Base-by-base conservation (phyloP, 805 yeast species). In the Wickerhamiella allomyrinae region DNA sequence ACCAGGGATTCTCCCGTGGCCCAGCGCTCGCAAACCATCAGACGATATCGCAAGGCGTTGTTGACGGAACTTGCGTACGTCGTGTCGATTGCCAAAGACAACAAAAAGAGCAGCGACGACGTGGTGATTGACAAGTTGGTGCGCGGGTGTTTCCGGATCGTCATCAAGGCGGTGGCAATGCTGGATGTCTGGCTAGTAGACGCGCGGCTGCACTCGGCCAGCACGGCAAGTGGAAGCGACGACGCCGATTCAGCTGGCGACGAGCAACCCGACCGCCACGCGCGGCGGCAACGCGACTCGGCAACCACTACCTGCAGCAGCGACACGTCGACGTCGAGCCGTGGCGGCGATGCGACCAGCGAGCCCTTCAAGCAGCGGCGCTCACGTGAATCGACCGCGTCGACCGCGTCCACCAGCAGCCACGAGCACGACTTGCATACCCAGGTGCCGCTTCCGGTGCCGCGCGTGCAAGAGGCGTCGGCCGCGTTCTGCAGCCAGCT, bases 21-120 rank as follows among this genome's bases (percentile, higher is more conserved):
- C 14, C 47, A 47, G 29, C 46, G 50, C 29, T 49, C 57, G 5
- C 59, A 55, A 21, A 43, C 54, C 5, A 52, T 63, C 17, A 50
- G 59, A 13, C 52, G 52, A 23, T 51, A 59, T 41, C 51, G 69
- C 38, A 61, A 61, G 46, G 48, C 56, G 15, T 51, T 65, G 35
- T 57, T 64, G 27, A 59, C 65, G 2, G 67, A 65, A 42, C 55
- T 64, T 21, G 66, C 67, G 7, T 59, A 55, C 31, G 49, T 64
- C 27, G 66, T 64, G 13, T 55, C 61, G 7, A 49, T 55, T 37
- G 67, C 67, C 15, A 58, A 60, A 43, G 52, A 54, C 44, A 49
- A 59, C 47, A 48, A 54, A 33, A 49, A 52, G 46, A 48, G 58
- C 22, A 48, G 56, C 31, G 59, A 54, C 41, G 56, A 53, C 35